A percentile compares a stretch with the other conserved stretches of the same genome.
These are phyloP conservation scores for Gonapodya prolifera DNA, from an alignment of 192 early-diverging fungal genomes.

Conservation along the genomic window DNA sequence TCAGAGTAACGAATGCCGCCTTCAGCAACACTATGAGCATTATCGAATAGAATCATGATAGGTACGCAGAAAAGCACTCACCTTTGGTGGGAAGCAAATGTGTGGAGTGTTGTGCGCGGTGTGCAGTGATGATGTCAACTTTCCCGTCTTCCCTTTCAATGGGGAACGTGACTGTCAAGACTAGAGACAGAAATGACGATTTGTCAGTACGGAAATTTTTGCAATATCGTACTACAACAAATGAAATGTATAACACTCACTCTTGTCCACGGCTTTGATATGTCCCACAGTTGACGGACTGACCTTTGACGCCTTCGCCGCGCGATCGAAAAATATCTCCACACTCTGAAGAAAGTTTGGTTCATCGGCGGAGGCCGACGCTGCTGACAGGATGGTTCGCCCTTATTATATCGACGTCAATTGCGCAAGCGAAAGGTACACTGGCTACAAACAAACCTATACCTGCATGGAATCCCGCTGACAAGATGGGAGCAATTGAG, in stretches of 20 bases:
- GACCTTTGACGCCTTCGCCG: slow-evolving; percentile 51
- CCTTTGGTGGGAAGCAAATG: background rate
- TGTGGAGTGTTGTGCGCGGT: slow-evolving; percentile 58
- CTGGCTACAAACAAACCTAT: no score
- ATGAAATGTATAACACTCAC: background rate
- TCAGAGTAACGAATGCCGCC: slow-evolving; percentile 71
- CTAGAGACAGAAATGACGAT: background rate
- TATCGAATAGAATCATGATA: background rate
- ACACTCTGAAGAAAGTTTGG: slow-evolving; percentile 11
- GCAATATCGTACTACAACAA: background rate
- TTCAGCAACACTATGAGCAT: slow-evolving; percentile 41
- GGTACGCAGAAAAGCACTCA: background rate
- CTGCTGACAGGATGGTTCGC: no score
- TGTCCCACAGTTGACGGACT: slow-evolving; percentile 42
- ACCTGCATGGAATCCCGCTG: no score
- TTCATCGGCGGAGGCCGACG: background rate
- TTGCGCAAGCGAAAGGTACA: no score
- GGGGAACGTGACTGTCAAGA: slow-evolving; percentile 65
- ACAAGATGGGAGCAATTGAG: no score
- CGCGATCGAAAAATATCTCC: slow-evolving; percentile 14
- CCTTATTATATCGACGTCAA: no score
- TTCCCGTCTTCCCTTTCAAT: slow-evolving; percentile 50
- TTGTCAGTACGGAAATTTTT: background rate
- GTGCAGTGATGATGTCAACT: slow-evolving; percentile 57
- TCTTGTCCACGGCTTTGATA: slow-evolving; percentile 55